Evolutionary conservation across 352 stramenopile genomes (phyloP), one percentile per base, ranked within the genome.

Genomic region (Globisporangium cederbergense): DNA sequence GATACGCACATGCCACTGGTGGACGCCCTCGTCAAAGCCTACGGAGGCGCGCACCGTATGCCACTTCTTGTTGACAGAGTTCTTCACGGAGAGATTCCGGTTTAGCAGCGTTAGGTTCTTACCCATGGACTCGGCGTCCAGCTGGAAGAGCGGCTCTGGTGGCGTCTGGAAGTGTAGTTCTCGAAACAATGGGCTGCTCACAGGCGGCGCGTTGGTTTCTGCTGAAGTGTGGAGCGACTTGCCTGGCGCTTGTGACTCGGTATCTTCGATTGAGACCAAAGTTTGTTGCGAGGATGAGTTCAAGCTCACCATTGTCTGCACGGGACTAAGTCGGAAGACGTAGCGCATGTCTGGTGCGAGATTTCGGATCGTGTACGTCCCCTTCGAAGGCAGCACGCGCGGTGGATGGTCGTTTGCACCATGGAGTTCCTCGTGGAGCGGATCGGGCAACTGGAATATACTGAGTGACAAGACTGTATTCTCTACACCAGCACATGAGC

Each of bases 21-120:
- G 90, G n/a, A 93, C 58, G 2, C 91, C 90, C 45, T 83, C 76
- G 11, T 83, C 81, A 71, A 97, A 96, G 0, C 72, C 75, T 0
- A 84, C 70, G 0, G 72, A 81, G 1, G 83, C 79, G 45, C 90
- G 81, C 10, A 96, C 76, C 0, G 90, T 93, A 70, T 91, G 83
- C 91, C 91, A 97, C 69, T 96, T 96, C 66, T 98, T 98, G 58
- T 95, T 95, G 14, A 83, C 67, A 0, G 70, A 70, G 56, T 98
- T 98, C 36, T 81, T 92, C 9, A 95, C 86, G 0, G 84, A 90
- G 34, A 96, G 65, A 45, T 90, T 92, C 32, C 75, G 79, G 62
- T 90, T 89, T 25, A 79, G 74, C 3, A 97, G 47, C 13, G 80
- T 54, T 43, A 98, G 58, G 62, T 97, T 96, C 54, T 85, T 85